Percentiles rank a stretch among this genome's conserved stretches.
Conservation (phyloP, 2,329 filamentous ascomycete genomes). For the Canariomyces notabilis region DNA sequence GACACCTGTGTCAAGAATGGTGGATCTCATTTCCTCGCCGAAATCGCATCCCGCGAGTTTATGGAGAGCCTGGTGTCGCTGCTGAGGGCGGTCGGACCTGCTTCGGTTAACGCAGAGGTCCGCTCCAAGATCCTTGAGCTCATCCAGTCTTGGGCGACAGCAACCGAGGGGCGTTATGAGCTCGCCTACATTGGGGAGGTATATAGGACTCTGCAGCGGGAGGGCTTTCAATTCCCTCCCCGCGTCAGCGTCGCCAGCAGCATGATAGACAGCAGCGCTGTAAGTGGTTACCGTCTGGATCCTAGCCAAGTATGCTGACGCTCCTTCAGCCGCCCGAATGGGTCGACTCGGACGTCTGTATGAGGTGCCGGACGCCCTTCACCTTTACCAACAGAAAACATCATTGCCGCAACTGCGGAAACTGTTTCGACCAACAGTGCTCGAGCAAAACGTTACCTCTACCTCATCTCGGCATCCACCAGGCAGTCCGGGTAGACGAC, state of each 20-base stretch:
- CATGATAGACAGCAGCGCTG: conserved; percentile 95
- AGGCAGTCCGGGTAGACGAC: conserved; percentile 90
- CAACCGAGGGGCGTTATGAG: conserved; percentile 78
- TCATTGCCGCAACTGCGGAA: conserved; percentile 95
- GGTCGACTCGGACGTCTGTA: conserved; percentile 96
- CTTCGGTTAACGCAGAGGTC: conserved; percentile 77
- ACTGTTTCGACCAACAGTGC: conserved; percentile 94
- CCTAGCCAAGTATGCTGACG: conserved; percentile 4
- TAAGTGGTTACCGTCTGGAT: conserved; percentile 44
- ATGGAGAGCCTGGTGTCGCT: conserved; percentile 95
- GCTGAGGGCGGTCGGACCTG: conserved; percentile 70
- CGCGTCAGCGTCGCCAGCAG: conserved; percentile 83
- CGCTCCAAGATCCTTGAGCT: conserved; percentile 87
- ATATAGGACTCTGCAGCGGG: conserved; percentile 74
- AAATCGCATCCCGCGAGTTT: conserved; percentile 95
- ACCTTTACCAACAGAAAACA: conserved; percentile 98
- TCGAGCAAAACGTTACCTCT: conserved; percentile 84
- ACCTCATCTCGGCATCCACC: conserved; percentile 86
- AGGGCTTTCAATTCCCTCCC: conserved; percentile 87
- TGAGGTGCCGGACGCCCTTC: conserved; percentile 92
- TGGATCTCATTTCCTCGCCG: conserved; percentile 86
- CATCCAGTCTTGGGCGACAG: conserved; percentile 88
- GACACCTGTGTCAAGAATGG: conserved; percentile 99
- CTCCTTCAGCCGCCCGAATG: conserved; percentile 80
- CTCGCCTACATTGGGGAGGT: conserved; percentile 83